Conservation (phyloP, 2,329 filamentous ascomycete species). For the Xylariomycetidae sp. region DNA sequence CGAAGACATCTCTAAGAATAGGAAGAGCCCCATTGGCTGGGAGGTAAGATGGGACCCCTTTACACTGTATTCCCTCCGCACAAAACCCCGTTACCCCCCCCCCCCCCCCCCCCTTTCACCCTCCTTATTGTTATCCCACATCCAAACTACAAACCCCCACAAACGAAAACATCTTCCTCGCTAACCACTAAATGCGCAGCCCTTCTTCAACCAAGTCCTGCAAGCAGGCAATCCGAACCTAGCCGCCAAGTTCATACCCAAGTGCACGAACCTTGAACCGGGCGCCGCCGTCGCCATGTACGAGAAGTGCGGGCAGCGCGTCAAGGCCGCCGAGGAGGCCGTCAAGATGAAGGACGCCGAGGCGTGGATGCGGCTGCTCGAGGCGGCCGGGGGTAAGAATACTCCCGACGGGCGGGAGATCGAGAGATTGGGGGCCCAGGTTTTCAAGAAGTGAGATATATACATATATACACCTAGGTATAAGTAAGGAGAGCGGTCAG, state of each 20-base stretch:
- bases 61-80: background rate
- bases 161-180: conserved; percentile 1
- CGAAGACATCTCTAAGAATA: conserved; percentile 73
- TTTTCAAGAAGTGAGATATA: conserved; percentile 43
- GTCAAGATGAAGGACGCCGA: conserved; percentile 74
- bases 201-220: conserved; percentile 86
- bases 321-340: conserved; percentile 89
- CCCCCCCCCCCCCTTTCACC: background rate
- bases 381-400: conserved; percentile 67
- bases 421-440: conserved; percentile 66
- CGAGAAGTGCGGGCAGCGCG: conserved; percentile 87
- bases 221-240: conserved; percentile 86
- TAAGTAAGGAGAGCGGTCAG: too few relatives aligned
- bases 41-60: conserved; percentile 55
- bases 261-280: conserved; percentile 68
- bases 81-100: background rate
- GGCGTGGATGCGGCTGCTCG: conserved; percentile 67
- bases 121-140: background rate
- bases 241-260: conserved; percentile 78
- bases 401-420: conserved; percentile 70
- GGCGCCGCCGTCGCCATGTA: conserved; percentile 84
- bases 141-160: conserved; percentile 4
- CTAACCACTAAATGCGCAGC: too few relatives aligned
- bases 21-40: conserved; percentile 94
- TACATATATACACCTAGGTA: too few relatives aligned